phyloP scores from a whole-genome alignment of 495 filamentous ascomycete species.

The Aspergillus bertholletiae region DNA sequence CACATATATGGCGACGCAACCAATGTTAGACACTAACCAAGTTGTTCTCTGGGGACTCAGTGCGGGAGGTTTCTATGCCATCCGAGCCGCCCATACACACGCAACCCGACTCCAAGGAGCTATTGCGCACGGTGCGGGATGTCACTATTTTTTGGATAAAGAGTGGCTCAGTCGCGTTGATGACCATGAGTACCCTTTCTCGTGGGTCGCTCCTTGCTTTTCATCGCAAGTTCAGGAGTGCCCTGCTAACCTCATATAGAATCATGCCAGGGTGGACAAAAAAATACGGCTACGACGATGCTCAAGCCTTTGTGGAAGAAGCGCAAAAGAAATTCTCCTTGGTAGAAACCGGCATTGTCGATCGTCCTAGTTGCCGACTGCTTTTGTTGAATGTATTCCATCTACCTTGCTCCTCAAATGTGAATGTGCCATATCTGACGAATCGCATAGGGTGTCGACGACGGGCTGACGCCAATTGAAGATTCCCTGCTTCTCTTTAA shows the following conservation, averaged over 20 bases:
- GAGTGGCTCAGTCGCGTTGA: slow-evolving; percentile 66
- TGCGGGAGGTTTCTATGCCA: slow-evolving; percentile 74
- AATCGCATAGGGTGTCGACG: slow-evolving; percentile 53
- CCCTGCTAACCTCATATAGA: slow-evolving; percentile 21
- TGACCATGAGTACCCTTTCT: slow-evolving; percentile 76
- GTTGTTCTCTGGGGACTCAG: slow-evolving; percentile 72
- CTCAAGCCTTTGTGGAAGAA: slow-evolving; percentile 56
- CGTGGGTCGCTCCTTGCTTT: slow-evolving; percentile 33
- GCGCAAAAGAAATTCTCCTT: slow-evolving; percentile 70
- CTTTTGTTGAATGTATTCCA: slow-evolving; percentile 63
- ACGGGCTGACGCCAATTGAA: slow-evolving; percentile 75
- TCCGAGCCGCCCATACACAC: slow-evolving; percentile 72
- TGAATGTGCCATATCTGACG: not conserved
- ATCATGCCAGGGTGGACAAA: slow-evolving; percentile 61
- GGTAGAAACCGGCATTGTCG: slow-evolving; percentile 63
- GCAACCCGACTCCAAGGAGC: slow-evolving; percentile 50
- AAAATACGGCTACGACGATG: slow-evolving; percentile 65
- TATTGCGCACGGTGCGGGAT: slow-evolving; percentile 71
- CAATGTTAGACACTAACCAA: slow-evolving; percentile 56
- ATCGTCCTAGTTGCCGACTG: slow-evolving; percentile 58
- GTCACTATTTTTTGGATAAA: slow-evolving; percentile 62
- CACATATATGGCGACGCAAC: slow-evolving; percentile 58
- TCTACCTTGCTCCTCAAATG: not conserved
- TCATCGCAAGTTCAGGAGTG: not conserved
- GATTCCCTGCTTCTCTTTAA: slow-evolving; percentile 67